A percentile compares a stretch with the other conserved stretches of the same genome.
Conservation (phyloP, 306 rosid genomes). For the Mimosa bimucronata region DNA sequence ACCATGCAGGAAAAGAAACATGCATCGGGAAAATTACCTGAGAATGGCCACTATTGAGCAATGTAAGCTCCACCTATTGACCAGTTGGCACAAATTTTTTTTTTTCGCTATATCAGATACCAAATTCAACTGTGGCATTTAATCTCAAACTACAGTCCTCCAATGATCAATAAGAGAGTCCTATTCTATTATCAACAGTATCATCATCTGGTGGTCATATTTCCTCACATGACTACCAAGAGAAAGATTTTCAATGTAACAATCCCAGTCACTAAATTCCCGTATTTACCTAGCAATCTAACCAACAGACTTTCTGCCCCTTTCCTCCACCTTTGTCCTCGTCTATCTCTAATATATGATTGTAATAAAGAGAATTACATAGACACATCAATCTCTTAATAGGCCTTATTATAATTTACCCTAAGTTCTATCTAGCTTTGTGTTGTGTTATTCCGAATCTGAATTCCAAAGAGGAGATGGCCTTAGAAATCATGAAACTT, state of each 20-base stretch:
- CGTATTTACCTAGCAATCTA: neutral
- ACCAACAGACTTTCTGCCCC: neutral
- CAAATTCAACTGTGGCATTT: slow-evolving; percentile 12
- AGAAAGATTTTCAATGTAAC: slow-evolving; percentile 3
- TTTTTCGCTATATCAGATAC: neutral
- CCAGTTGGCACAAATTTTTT: neutral
- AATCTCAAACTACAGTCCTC: neutral
- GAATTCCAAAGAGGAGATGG: neutral
- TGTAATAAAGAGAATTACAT: too few relatives aligned
- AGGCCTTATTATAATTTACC: neutral
- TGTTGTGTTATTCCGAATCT: neutral
- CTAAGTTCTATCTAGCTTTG: slow-evolving; percentile 3
- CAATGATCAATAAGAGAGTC: neutral
- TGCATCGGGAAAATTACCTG: slow-evolving; percentile 10
- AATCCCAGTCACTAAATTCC: neutral
- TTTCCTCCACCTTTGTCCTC: neutral
- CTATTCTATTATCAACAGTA: neutral
- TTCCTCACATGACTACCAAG: neutral
- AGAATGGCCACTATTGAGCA: slow-evolving; percentile 3
- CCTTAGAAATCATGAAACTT: neutral
- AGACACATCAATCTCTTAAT: neutral
- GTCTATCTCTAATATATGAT: too few relatives aligned
- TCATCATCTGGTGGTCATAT: slow-evolving; percentile 1
- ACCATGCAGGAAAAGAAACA: neutral
- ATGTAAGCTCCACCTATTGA: slow-evolving; percentile 7